Evolutionary conservation across 1,139 yeast species (phyloP), one percentile per base, ranked within the genome.

Genomic region (Yamadazyma buinensis): DNA sequence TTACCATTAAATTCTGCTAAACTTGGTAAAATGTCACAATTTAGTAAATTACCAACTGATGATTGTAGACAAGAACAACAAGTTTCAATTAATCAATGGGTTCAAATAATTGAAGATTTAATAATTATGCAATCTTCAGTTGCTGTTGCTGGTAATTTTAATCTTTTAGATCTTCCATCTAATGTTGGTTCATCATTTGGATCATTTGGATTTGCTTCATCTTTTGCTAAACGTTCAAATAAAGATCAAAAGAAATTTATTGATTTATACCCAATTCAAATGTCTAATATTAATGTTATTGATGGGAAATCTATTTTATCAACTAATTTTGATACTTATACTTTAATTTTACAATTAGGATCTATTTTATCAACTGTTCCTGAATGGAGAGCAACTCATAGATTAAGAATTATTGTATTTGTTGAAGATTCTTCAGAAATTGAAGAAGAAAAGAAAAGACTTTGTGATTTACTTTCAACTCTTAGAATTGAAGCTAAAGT

Each of bases 221-320:
- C 19, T 5, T 7, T 17, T 5, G 7, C 11, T 23, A 47, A 5
- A 52, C 55, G 19, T 11, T 8, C 5, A 7, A 17, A 17, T 7
- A 17, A 17, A 5, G 7, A 5, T 17, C 5, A 17, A 5, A 30
- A 73, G 70, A 71, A 72, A 40, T 82, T 64, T 45, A 87, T 92
- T 48, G 98, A 92, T 54, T 61, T 92, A 29, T 92, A 92, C 55
- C 98, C 98, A 0, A 88, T 92, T 47, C 98, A 92, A 51, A 92
- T 92, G 96, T 81, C 95, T 5, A 92, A 95, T 1, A 78, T 81
- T 34, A 75, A 84, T 38, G 71, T 75, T 33, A 75, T 79, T 36
- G 72, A 75, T 38, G 92, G 92, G 7, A 75, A 77, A 38, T 76
- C 84, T 12, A 80, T 86, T 1, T 55, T 83, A 41, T 83, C 95